Percentiles rank a stretch among this genome's conserved stretches.
phyloP scores from a whole-genome alignment of 2,329 filamentous ascomycete species.

The Xylaria sp. region DNA sequence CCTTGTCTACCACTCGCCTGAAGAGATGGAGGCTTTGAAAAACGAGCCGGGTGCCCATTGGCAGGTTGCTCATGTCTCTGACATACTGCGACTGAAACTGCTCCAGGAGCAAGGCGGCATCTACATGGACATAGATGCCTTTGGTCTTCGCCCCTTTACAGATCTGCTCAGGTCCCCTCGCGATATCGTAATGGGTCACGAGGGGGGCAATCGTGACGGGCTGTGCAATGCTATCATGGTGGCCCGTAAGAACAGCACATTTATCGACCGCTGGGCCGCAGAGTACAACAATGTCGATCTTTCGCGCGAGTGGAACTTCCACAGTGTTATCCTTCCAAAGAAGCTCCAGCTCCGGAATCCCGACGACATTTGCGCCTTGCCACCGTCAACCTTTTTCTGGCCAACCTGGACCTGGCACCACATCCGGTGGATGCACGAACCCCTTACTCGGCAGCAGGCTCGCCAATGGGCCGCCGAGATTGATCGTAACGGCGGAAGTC shows the following conservation, averaged over 20 bases:
- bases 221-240: constrained; percentile 55
- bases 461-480: constrained; percentile 49
- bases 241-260: constrained; percentile 51
- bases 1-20: constrained; percentile 51
- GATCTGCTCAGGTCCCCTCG: constrained; percentile 46
- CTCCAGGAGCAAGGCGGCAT: constrained; percentile 52
- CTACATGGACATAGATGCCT: constrained; percentile 53
- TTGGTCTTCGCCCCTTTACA: constrained; percentile 51
- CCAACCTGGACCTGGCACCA: constrained; percentile 55
- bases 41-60: constrained; percentile 46
- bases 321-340: constrained; percentile 52
- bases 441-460: constrained; percentile 47
- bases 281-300: constrained; percentile 51
- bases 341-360: constrained; percentile 45
- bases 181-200: constrained; percentile 51
- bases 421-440: constrained; percentile 54
- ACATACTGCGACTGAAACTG: constrained; percentile 52
- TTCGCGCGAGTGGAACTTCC: constrained; percentile 53
- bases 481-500: constrained; percentile 48
- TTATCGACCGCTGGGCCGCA: constrained; percentile 51
- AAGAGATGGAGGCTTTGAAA: constrained; percentile 46
- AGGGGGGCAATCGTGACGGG: constrained; percentile 54
- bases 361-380: constrained; percentile 51
- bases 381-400: constrained; percentile 55
- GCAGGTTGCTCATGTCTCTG: constrained; percentile 52